Evolutionary conservation across 352 stramenopile genomes (phyloP), one percentile per base, ranked within the genome.

Genomic region (Pythium coloratum): DNA sequence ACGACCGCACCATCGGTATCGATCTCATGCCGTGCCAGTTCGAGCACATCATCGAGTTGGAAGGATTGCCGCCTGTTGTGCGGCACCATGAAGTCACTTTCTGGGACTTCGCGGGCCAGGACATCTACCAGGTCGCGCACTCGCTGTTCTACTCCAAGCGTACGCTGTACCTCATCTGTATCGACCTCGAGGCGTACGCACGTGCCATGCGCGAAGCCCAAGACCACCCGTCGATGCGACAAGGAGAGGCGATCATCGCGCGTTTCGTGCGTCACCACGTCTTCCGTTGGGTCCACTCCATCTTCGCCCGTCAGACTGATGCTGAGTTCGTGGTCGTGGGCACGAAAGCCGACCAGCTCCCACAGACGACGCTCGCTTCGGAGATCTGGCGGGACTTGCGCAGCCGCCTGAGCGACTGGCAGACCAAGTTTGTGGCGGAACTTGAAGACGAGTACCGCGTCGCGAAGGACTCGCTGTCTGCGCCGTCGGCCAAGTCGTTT

Each of bases 1-100:
- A 76, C 38, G 44, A 69, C 20, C 74, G 71, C 2, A 81, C 74
- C 2, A 73, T 78, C 51, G 74, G 74, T 7, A 76, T 81, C 20
- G 71, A 81, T 16, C 51, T 80, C 7, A 66, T 76, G n/a, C 30
- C 69, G 2, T 77, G 66, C 34, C 20, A 59, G 3, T 80, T 80
- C n/a, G 59, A 51, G 6, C 32, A 53, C 18, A 18, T 6, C 1
- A 33, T 46, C 38, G 38, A 46, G 38, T 18, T 46, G 38, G 38
- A 46, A 14, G 38, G 38, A 14, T 46, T 14, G 9, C 38, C 38
- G 9, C 38, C 38, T 46, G 38, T 46, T 14, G 38, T 46, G 38
- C 8, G 38, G 5, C 51, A 38, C 20, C 42, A 69, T 26, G 55
- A 68, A 6, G 61, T 73, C 6, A 64, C 66, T 6, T 67, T 67